phyloP scores from a whole-genome alignment of 768 basidiomycete genomes.

The Pisolithus orientalis region DNA sequence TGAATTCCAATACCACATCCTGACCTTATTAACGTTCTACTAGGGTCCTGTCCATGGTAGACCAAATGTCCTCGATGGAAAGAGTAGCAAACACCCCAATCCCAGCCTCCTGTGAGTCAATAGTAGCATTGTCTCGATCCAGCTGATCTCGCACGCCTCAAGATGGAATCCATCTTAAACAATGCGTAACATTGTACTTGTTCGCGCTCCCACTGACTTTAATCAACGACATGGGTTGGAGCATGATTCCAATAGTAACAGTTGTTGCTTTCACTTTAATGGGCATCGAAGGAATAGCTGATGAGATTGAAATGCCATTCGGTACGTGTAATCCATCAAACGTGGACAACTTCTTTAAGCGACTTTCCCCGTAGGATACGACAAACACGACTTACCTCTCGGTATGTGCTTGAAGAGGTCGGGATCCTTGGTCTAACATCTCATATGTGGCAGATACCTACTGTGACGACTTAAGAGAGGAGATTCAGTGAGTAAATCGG shows the following conservation, averaged over 20 bases:
- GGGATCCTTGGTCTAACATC: background rate
- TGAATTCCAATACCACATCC: background rate
- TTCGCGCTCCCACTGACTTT: conserved; percentile 87
- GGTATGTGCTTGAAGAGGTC: conserved; percentile 38
- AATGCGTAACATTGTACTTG: conserved; percentile 90
- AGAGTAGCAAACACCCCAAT: conserved; percentile 87
- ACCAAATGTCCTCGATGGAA: conserved; percentile 83
- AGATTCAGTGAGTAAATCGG: conserved; percentile 58
- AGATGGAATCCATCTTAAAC: conserved; percentile 90
- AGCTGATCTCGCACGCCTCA: conserved; percentile 9
- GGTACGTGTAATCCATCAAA: conserved; percentile 37
- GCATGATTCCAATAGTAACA: conserved; percentile 78
- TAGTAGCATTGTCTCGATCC: conserved; percentile 3
- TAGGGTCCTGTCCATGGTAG: conserved; percentile 76
- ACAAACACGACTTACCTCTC: conserved; percentile 66
- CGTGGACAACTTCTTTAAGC: conserved; percentile 3
- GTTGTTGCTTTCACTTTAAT: conserved; percentile 87
- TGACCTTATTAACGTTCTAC: background rate
- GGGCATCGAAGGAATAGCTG: conserved; percentile 94
- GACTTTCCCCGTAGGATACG: conserved; percentile 38
- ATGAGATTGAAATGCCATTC: conserved; percentile 94
- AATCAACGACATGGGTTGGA: conserved; percentile 77
- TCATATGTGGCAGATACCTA: conserved; percentile 53
- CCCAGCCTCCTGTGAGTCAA: conserved; percentile 58
- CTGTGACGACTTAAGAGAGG: conserved; percentile 81